A percentile compares a stretch with the other conserved stretches of the same genome.
Evolutionary conservation across 306 rosid genomes (phyloP).

Genomic region (Senna siamea): DNA sequence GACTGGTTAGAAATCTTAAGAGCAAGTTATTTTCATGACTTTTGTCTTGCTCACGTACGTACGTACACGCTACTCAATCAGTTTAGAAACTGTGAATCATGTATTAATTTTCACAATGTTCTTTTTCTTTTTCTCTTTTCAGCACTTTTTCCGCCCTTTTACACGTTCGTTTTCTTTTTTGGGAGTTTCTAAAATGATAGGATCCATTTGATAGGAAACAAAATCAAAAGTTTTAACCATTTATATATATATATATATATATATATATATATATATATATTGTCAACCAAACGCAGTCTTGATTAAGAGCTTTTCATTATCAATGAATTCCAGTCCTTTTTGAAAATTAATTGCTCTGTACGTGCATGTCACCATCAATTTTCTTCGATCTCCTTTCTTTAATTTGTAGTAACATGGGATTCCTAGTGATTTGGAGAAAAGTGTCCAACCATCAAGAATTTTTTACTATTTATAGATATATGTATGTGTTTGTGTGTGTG

Average conservation of each 20-base stretch:
- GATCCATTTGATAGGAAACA: neutral
- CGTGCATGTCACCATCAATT: conserved; percentile 31
- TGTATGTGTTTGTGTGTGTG: too few species aligned
- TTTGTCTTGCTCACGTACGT: neutral
- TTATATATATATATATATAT: too few species aligned
- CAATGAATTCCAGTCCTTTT: neutral
- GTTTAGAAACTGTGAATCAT: too few species aligned
- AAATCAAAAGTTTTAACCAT: conserved; percentile 5
- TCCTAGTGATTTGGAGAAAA: neutral
- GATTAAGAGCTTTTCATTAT: neutral
- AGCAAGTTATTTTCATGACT: conserved; percentile 9
- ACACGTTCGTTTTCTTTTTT: neutral
- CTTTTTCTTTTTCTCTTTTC: too few species aligned
- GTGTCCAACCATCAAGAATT: too few species aligned
- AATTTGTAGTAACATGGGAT: conserved; percentile 2
- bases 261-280: too few species aligned
- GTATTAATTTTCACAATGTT: too few species aligned
- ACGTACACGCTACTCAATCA: too few species aligned
- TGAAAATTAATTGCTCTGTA: neutral
- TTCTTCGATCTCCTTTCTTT: neutral
- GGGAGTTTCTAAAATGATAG: neutral
- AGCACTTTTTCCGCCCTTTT: neutral
- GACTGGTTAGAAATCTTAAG: neutral
- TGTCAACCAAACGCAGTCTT: conserved; percentile 14
- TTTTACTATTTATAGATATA: too few species aligned